Evolutionary conservation across 2,329 filamentous ascomycete genomes (phyloP).

Genomic region (Pseudogymnoascus sp.): DNA sequence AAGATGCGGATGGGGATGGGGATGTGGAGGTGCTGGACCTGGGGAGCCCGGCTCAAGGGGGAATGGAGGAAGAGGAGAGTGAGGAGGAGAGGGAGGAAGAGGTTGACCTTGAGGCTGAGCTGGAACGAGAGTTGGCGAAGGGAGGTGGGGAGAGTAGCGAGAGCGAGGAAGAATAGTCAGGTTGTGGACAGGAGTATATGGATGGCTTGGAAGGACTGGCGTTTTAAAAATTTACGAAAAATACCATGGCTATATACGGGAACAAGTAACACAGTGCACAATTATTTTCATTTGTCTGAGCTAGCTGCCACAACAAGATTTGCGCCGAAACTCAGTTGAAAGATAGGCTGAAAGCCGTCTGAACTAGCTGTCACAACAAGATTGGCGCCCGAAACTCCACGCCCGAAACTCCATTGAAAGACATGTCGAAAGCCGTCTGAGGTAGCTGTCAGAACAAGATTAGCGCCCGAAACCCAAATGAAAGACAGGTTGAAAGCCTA

Average conservation of each 20-base stretch:
- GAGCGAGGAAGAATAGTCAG: slow-evolving; percentile 29
- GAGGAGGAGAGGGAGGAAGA: slow-evolving; percentile 26
- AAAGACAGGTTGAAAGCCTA: background rate
- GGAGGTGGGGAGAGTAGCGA: slow-evolving; percentile 25
- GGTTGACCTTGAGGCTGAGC: slow-evolving; percentile 27
- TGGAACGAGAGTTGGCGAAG: slow-evolving; percentile 26
- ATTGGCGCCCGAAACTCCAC: background rate
- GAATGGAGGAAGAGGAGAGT: slow-evolving; percentile 19
- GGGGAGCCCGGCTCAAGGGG: slow-evolving; percentile 29
- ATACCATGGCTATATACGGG: background rate
- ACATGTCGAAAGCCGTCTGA: background rate
- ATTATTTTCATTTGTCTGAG: background rate
- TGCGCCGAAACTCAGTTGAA: background rate
- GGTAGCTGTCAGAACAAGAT: background rate
- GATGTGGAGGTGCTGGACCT: slow-evolving; percentile 43
- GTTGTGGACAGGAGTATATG: background rate
- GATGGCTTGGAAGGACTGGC: background rate
- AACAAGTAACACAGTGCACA: background rate
- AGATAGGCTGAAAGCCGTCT: background rate
- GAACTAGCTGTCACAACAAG: background rate
- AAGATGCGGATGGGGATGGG: slow-evolving; percentile 33
- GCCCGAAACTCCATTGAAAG: background rate
- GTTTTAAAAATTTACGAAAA: background rate
- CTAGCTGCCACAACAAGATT: background rate
- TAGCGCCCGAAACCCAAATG: background rate